phyloP scores from a whole-genome alignment of 2,329 filamentous ascomycete species.

The Lecanicillium sp. region DNA sequence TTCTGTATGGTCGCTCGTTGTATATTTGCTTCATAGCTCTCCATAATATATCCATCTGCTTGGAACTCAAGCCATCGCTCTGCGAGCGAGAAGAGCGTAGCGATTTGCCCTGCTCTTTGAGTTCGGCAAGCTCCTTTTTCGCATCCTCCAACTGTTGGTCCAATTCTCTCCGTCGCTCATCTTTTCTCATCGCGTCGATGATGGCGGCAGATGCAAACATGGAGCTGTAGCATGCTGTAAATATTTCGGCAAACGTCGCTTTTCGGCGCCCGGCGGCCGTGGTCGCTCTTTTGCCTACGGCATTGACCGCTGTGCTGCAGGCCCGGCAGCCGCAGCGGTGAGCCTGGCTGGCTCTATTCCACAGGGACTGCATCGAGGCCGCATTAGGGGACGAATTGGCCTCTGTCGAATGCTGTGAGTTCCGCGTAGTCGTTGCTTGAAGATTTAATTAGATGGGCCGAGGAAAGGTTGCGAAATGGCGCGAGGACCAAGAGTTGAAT shows the following conservation, averaged over 20 bases:
- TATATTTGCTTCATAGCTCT: slow-evolving; percentile 25
- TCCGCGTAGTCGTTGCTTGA: background rate
- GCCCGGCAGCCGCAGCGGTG: slow-evolving; percentile 58
- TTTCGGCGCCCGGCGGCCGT: slow-evolving; percentile 44
- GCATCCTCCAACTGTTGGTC: slow-evolving; percentile 54
- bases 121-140: slow-evolving; percentile 38
- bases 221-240: slow-evolving; percentile 63
- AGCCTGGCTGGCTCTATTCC: slow-evolving; percentile 60
- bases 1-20: slow-evolving; percentile 29
- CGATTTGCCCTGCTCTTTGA: slow-evolving; percentile 28
- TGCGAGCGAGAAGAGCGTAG: slow-evolving; percentile 14
- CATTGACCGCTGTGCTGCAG: slow-evolving; percentile 47
- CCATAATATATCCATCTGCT: slow-evolving; percentile 30
- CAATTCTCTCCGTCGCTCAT: slow-evolving; percentile 52
- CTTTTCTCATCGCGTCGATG: slow-evolving; percentile 55
- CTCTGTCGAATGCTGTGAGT: background rate
- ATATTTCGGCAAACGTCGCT: slow-evolving; percentile 45
- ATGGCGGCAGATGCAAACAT: slow-evolving; percentile 60
- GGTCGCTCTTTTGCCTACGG: slow-evolving; percentile 44
- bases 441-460: background rate
- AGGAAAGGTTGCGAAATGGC: slow-evolving; percentile 10
- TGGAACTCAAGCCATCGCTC: slow-evolving; percentile 17
- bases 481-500: background rate
- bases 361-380: slow-evolving; percentile 58
- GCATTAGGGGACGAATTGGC: slow-evolving; percentile 24